Percentiles rank a stretch among this genome's conserved stretches.
phyloP scores from a whole-genome alignment of 208 protist genomes.

The Crithidia bombi region DNA sequence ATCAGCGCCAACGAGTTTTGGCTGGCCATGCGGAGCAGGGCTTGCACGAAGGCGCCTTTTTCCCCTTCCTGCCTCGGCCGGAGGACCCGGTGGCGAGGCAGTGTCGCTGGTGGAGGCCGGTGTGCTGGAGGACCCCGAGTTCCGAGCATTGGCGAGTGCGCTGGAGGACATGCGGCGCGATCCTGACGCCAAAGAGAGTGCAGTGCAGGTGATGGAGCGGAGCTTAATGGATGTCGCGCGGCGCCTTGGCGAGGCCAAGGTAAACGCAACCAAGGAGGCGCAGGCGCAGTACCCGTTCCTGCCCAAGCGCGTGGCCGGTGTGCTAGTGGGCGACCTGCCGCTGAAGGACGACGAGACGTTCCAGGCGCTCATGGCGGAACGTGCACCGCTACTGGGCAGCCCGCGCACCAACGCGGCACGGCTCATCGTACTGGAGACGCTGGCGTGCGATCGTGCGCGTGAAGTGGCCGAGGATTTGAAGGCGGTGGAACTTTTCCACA shows the following conservation, averaged over 20 bases:
- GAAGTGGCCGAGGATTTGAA: slow-evolving; percentile 33
- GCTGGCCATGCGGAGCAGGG: too few relatives aligned
- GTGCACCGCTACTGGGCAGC: slow-evolving; percentile 26
- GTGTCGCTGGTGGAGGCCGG: slow-evolving; percentile 43
- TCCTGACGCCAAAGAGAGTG: slow-evolving; percentile 12
- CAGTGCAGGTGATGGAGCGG: slow-evolving; percentile 27
- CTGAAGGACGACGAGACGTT: slow-evolving; percentile 41
- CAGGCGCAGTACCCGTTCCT: slow-evolving; percentile 62
- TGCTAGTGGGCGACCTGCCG: slow-evolving; percentile 45
- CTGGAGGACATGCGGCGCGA: slow-evolving; percentile 35
- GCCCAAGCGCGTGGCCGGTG: slow-evolving; percentile 40
- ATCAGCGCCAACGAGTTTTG: too few relatives aligned
- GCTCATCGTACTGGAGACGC: slow-evolving; percentile 19
- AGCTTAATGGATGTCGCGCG: slow-evolving; percentile 20
- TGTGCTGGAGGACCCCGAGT: slow-evolving; percentile 47
- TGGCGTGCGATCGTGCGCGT: slow-evolving; percentile 26
- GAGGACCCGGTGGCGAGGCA: slow-evolving; percentile 48
- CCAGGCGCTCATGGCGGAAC: slow-evolving; percentile 29
- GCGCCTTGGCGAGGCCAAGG: slow-evolving; percentile 37
- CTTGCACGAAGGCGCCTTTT: slow-evolving; percentile 43
- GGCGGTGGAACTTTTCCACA: slow-evolving; percentile 46
- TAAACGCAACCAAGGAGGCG: slow-evolving; percentile 39
- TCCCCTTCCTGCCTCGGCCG: slow-evolving; percentile 49
- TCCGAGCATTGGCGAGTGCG: slow-evolving; percentile 45
- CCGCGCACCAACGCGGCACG: slow-evolving; percentile 22